Evolutionary conservation across 2,329 filamentous ascomycete species (phyloP), one percentile per base, ranked within the genome.

Genomic region (Colletotrichum lentis): DNA sequence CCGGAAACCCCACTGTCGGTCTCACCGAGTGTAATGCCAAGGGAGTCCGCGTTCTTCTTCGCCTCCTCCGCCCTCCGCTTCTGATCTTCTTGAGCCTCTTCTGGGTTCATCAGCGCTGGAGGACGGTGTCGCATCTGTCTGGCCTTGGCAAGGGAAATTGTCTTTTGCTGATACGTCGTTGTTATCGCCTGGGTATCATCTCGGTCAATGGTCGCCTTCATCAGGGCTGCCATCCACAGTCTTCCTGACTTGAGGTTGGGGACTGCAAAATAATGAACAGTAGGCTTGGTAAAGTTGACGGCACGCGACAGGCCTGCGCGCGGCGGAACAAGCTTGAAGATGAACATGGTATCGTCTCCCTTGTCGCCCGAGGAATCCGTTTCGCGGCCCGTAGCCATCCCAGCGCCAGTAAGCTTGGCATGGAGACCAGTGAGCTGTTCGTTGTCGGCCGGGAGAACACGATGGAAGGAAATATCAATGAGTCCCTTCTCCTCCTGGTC

Each of bases 181-280:
- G 93, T 94, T 69, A 97, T 90, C 11, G 91, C 88, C 69, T 91
- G 87, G 4, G 87, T 87, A 74, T 91, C 89, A 73, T 99, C 96
- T 69, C 95, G 91, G 76, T 98, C 95, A 73, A 99, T 99, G 1
- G 96, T 99, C 12, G 96, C 96, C 81, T 99, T 99, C 93, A 99
- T 97, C 59, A 99, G 82, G 6, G 96, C 96, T 5, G 94, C 96
- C 96, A 99, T 99, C 96, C 96, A 99, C 47, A 96, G 82, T 14
- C 96, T 89, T 18, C 96, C 96, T 76, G 96, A 89, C 73, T 93
- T 89, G 67, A 97, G 83, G 73, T 91, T 97, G 60, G 96, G 94
- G 24, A 97, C 94, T 5, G 96, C 96, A 78, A 99, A 99, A 78
- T 97, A 98, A 78, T 99, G 96, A 46, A 97, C 92, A 10, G 94